Base-by-base conservation (phyloP, 1,139 yeast genomes). In the Dujonia santamariae region DNA sequence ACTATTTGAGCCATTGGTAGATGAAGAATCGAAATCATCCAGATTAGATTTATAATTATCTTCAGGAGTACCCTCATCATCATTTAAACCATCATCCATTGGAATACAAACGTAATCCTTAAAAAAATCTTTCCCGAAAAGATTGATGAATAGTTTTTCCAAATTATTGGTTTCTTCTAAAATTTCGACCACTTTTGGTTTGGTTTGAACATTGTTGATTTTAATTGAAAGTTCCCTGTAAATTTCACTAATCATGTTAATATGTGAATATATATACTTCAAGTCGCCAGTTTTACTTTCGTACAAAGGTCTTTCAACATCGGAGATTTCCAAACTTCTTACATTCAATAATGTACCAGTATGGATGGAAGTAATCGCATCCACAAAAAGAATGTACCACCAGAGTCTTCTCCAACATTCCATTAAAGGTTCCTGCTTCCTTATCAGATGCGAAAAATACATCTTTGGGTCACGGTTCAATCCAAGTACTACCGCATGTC, bases 101-200 rank as follows among this genome's bases (percentile, higher is more conserved):
- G 70, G 67, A 25, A 55, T 57, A 44, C 73, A 64, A 28, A 69
- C 59, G 26, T 50, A 54, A 32, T 63, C 71, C 34, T 59, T 58
- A 47, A 69, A 69, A 42, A 67, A 69, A 42, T 69, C 73, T 35
- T 63, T 63, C 3, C 75, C 75, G 44, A 68, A 69, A 32, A 56
- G 52, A 4, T 65, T 55, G 31, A 59, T 52, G 37, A 68, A 68
- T 3, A 60, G 39, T 38, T 50, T 58, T 43, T 69, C 75, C 34
- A 69, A 48, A 26, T 54, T 51, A 37, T 63, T 67, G 1, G 74
- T 61, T 40, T 67, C 70, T 9, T 43, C 41, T 24, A 69, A 50
- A 3, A 69, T 47, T 28, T 65, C 72, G 11, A 63, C 49, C 13
- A 69, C 59, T 36, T 53, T 62, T 4, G 74, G 72, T 34, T 58